These are phyloP conservation scores for Glycyrrhiza uralensis DNA, from an alignment of 306 rosid species.

Conservation along the genomic window DNA sequence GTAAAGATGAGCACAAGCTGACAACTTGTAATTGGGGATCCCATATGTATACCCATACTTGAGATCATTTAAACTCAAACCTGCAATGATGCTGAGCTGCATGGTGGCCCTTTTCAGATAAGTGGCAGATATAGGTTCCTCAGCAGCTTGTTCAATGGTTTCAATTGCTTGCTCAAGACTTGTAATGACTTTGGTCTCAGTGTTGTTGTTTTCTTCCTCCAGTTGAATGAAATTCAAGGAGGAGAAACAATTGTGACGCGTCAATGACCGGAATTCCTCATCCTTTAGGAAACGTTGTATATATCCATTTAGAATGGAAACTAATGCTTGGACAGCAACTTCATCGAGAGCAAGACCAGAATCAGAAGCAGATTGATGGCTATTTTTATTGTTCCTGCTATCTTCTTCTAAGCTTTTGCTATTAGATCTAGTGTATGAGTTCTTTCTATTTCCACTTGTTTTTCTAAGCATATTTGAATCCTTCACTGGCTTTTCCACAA, in stretches of 20 bases:
- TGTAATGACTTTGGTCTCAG: constrained; percentile 46
- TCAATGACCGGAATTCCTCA: constrained; percentile 53
- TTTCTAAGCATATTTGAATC: constrained; percentile 15
- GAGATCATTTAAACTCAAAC: constrained; percentile 55
- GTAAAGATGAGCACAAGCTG: constrained; percentile 93
- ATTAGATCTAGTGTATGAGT: background rate
- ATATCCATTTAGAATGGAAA: constrained; percentile 66
- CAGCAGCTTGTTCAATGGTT: constrained; percentile 52
- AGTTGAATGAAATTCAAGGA: constrained; percentile 43
- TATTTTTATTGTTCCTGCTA: constrained; percentile 1
- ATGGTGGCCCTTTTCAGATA: constrained; percentile 52
- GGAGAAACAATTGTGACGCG: constrained; percentile 50
- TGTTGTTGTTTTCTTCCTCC: constrained; percentile 32
- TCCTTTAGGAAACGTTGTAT: constrained; percentile 58
- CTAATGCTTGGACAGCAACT: constrained; percentile 57
- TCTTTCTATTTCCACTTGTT: background rate
- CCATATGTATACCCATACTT: constrained; percentile 52
- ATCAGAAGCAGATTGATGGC: background rate
- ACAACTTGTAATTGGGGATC: constrained; percentile 56
- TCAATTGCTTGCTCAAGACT: constrained; percentile 78
- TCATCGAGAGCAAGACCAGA: constrained; percentile 39
- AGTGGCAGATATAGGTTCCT: constrained; percentile 40
- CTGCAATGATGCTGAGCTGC: constrained; percentile 68
- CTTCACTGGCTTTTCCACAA: constrained; percentile 6
- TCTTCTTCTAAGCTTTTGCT: constrained; percentile 23